Base-by-base conservation (phyloP, 495 filamentous ascomycete species). In the Penicillium coprophilum region DNA sequence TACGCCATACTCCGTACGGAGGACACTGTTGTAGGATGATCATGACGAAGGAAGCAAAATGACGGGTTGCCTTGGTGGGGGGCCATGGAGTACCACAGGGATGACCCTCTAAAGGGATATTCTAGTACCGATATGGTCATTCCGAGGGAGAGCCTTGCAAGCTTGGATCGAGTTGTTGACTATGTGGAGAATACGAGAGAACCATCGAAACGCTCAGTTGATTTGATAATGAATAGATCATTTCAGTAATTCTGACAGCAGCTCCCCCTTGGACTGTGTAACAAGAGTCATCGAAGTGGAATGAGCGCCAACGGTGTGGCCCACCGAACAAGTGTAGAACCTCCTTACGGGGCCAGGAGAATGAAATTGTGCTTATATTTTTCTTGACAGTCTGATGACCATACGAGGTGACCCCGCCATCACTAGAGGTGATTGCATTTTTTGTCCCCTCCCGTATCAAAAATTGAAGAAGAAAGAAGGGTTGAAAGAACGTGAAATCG, bases 231-330 rank as follows among this genome's bases (percentile, higher is more conserved):
- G 21, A 11, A 48, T 48, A 23, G 24, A 30, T 28, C 20, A 19
- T 31, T 47, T 20, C 3, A 27, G 15, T 5, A 28, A 15, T 41
- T 30, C n/a, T 7, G 15, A 38, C 20, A 12, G 19, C 30, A 24
- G 27, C 38, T 19, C 38, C 59, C 56, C 60, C 31, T 58, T 52
- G 40, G 36, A 60, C 24, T 27, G 63, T 61, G 60, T 61, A 63
- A 66, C 57, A 20, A 21, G 17, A n/a, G 23, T 21, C 12, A 45
- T 12, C 6, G 49, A 43, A 20, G 36, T 39, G 48, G 32, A 51
- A 51, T 41, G 36, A 28, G 36, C 10, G 49, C n/a, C 27, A 28
- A 52, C 50, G 50, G 50, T 40, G 47, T 41, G 46, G 54, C 34
- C 51, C 47, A 61, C 10, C 40, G 27, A 55, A 11, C 34, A 62